phyloP scores from a whole-genome alignment of 2,329 filamentous ascomycete genomes.

The Alternaria brassicae region DNA sequence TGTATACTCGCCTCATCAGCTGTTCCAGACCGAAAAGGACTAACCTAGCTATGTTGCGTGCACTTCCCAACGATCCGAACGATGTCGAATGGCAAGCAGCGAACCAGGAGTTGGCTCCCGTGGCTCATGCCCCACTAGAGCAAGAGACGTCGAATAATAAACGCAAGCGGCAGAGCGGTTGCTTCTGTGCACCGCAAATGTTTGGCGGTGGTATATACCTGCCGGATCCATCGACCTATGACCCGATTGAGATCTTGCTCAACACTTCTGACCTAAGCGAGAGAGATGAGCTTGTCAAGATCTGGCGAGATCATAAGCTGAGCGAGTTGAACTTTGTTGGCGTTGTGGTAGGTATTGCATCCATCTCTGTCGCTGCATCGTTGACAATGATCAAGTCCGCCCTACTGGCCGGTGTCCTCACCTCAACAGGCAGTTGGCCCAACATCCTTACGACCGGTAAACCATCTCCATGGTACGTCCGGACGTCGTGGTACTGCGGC shows the following conservation, averaged over 20 bases:
- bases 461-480: constrained; percentile 51
- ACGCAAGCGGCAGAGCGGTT: constrained; percentile 8
- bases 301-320: constrained; percentile 51
- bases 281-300: constrained; percentile 45
- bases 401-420: constrained; percentile 49
- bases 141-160: background rate
- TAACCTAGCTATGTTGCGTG: background rate
- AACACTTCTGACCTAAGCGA: constrained; percentile 43
- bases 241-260: constrained; percentile 48
- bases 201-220: constrained; percentile 44
- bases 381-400: constrained; percentile 33
- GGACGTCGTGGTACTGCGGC: constrained; percentile 53
- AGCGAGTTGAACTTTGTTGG: constrained; percentile 53
- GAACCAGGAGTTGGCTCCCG: background rate
- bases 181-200: constrained; percentile 26
- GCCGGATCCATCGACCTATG: constrained; percentile 42
- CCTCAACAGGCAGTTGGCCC: constrained; percentile 55
- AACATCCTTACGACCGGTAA: constrained; percentile 47
- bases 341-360: constrained; percentile 43
- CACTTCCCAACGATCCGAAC: background rate
- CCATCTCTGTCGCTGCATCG: background rate
- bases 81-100: background rate
- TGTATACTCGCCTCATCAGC: too few species aligned
- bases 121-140: background rate
- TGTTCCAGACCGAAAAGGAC: too few species aligned